A percentile compares a stretch with the other conserved stretches of the same genome.
Evolutionary conservation across 1,284 basidiomycete species (phyloP).

Genomic region (Hortiboletus rubellus): DNA sequence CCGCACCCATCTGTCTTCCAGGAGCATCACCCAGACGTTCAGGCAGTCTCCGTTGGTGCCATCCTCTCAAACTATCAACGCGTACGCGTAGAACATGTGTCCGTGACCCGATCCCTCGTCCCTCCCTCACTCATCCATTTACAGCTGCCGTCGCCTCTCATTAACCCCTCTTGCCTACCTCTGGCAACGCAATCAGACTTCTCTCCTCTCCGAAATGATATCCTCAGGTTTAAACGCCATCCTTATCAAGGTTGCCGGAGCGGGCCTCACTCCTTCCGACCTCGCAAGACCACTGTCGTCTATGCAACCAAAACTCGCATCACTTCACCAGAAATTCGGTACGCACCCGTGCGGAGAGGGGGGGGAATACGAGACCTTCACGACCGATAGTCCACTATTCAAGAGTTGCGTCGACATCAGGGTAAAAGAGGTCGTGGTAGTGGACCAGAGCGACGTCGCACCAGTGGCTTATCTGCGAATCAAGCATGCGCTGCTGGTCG

Average conservation of each 20-base stretch:
- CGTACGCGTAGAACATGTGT: constrained; percentile 97
- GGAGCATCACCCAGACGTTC: constrained; percentile 78
- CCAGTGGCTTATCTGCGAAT: constrained; percentile 88
- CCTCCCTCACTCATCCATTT: constrained; percentile 12
- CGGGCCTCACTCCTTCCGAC: constrained; percentile 79
- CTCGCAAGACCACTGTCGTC: constrained; percentile 77
- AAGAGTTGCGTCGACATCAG: constrained; percentile 73
- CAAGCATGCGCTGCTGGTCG: constrained; percentile 49
- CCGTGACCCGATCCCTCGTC: constrained; percentile 30
- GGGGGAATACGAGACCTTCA: constrained; percentile 96
- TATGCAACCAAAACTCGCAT: constrained; percentile 74
- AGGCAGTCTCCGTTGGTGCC: constrained; percentile 92
- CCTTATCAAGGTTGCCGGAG: constrained; percentile 96
- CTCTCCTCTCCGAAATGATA: constrained; percentile 88
- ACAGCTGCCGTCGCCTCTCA: constrained; percentile 77
- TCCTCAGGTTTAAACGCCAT: constrained; percentile 77
- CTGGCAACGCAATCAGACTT: constrained; percentile 90
- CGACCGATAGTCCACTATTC: constrained; percentile 90
- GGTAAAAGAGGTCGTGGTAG: constrained; percentile 70
- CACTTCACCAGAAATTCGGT: constrained; percentile 83
- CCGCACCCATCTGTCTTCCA: constrained; percentile 33
- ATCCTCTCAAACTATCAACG: constrained; percentile 98
- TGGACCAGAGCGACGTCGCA: constrained; percentile 74
- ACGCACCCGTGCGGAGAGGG: constrained; percentile 97
- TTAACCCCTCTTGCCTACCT: constrained; percentile 86